Conservation (phyloP, 805 yeast species). For the Spathaspora boniae region DNA sequence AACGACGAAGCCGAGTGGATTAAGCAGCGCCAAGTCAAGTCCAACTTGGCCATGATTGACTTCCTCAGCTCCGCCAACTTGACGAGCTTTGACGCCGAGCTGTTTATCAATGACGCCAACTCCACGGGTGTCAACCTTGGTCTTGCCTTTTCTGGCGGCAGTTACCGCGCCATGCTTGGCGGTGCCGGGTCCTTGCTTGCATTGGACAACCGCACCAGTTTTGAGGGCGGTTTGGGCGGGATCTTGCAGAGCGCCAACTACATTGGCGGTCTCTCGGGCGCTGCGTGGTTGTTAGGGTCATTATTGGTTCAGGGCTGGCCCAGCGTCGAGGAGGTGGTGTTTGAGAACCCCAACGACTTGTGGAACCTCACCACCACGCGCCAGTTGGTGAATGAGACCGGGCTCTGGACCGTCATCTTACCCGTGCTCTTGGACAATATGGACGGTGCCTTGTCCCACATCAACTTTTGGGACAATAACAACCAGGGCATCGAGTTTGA, state of each 20-base stretch:
- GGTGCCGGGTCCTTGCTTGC: constrained; percentile 88
- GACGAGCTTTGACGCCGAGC: constrained; percentile 43
- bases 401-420: constrained; percentile 14
- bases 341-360: constrained; percentile 27
- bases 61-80: constrained; percentile 35
- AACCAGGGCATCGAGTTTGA: constrained; percentile 49
- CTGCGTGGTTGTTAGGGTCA: constrained; percentile 68
- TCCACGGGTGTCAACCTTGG: constrained; percentile 29
- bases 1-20: constrained; percentile 23
- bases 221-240: constrained; percentile 67
- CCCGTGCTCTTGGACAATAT: constrained; percentile 22
- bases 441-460: constrained; percentile 23
- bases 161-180: constrained; percentile 79
- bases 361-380: constrained; percentile 34
- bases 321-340: constrained; percentile 54
- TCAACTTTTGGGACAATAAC: constrained; percentile 22
- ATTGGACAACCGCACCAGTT: constrained; percentile 65
- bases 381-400: constrained; percentile 22
- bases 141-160: constrained; percentile 53
- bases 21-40: constrained; percentile 18
- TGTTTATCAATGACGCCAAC: constrained; percentile 25
- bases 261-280: constrained; percentile 66
- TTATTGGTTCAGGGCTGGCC: constrained; percentile 71
- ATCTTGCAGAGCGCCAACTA: constrained; percentile 69
- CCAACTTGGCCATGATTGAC: constrained; percentile 19